Base-by-base conservation (phyloP, 2,329 filamentous ascomycete species). In the Aspergillus sp. region DNA sequence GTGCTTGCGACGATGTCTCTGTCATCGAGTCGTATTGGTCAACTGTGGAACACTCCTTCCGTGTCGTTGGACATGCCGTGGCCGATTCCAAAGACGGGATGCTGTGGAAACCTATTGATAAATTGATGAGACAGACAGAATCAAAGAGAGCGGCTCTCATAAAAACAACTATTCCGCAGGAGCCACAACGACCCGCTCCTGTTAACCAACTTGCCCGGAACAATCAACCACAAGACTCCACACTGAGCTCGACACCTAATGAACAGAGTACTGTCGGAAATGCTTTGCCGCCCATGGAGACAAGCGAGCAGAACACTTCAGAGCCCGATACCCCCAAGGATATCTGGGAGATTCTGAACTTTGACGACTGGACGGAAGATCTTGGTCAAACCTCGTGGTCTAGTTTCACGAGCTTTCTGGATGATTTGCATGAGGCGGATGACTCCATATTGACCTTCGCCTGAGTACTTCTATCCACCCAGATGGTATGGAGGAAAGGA, bases 81-180 rank as follows among this genome's bases (percentile, higher is more conserved):
- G 70, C 69, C 3, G 69, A 73, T 32, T 69, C 66, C 6, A 63
- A 69, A 14, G 61, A 71, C 14, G 70, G 69, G 0, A 69, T 71
- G 65, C 61, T 73, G 14, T 73, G 70, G 71, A 69, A 66, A 31
- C 71, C 71, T 2, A 61, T 73, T 46, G 65, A 71, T 46, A 73
- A 67, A 32, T 58, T 73, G 22, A 73, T 73, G 71, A 59, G 55
- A 2, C 69, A 66, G 22, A 69, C 69, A 1, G 60, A 54, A 7
- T 52, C 61, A 9, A 67, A 64, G 22, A 58, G 63, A 14, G 56
- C 62, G 0, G 22, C 49, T 7, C 39, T 65, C 22, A 52, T 56
- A 16, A 6, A 6, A 22, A 47, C 2, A 36, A 45, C 6, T 18
- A 22, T 24, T 22, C 57, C 14, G 12, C 32, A 20, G 2, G 24